phyloP scores from a whole-genome alignment of 2,329 filamentous ascomycete species.

The Coleophoma crateriformis region DNA sequence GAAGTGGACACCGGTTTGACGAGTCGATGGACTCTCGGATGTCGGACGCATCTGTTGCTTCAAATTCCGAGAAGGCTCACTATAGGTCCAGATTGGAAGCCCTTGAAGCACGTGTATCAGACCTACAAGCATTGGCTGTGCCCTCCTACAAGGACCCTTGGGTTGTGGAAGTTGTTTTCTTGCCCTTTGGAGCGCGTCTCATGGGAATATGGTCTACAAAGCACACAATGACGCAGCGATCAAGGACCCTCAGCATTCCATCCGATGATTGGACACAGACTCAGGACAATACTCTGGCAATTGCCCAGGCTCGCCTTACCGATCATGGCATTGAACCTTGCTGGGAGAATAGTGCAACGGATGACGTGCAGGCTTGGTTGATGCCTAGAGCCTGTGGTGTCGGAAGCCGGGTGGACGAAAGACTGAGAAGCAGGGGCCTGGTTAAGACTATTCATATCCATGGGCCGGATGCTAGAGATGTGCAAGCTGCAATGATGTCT shows the following conservation, averaged over 20 bases:
- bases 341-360: slow-evolving; percentile 18
- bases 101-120: slow-evolving; percentile 34
- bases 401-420: slow-evolving; percentile 57
- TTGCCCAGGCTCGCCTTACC: slow-evolving; percentile 19
- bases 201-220: slow-evolving; percentile 47
- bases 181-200: slow-evolving; percentile 59
- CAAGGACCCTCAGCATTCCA: slow-evolving; percentile 29
- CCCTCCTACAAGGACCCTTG: slow-evolving; percentile 62
- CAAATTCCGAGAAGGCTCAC: slow-evolving; percentile 29
- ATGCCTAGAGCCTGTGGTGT: slow-evolving; percentile 63
- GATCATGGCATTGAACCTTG: slow-evolving; percentile 15
- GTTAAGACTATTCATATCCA: slow-evolving; percentile 58
- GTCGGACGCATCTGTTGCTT: slow-evolving; percentile 29
- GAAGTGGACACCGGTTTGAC: slow-evolving; percentile 11
- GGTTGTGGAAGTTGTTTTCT: slow-evolving; percentile 70
- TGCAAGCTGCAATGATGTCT: slow-evolving; percentile 55
- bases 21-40: slow-evolving; percentile 28
- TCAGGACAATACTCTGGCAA: slow-evolving; percentile 19
- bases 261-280: slow-evolving; percentile 41
- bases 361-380: slow-evolving; percentile 30
- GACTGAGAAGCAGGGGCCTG: slow-evolving; percentile 71
- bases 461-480: slow-evolving; percentile 60
- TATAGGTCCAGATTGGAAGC: slow-evolving; percentile 36
- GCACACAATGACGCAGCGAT: slow-evolving; percentile 27
- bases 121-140: slow-evolving; percentile 27